These are phyloP conservation scores for Schwanniomyces sp. DNA, from an alignment of 805 yeast genomes.

Conservation along the genomic window DNA sequence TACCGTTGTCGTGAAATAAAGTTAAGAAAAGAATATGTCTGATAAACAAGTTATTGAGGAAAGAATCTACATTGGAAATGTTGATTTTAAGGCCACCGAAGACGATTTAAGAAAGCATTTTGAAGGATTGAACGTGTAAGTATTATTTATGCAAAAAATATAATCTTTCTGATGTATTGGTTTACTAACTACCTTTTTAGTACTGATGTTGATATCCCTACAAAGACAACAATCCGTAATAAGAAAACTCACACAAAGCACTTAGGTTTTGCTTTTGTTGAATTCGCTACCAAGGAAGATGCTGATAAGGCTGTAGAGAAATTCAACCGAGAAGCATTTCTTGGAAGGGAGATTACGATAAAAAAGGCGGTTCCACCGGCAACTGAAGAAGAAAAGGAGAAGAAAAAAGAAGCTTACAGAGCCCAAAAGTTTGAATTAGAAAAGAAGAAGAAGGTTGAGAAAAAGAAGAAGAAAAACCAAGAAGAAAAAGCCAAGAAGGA, in stretches of 20 bases:
- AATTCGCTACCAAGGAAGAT: slow-evolving; percentile 44
- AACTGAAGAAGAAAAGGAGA: slow-evolving; percentile 43
- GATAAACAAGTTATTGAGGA: slow-evolving; percentile 37
- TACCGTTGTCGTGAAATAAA: not conserved
- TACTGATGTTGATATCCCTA: slow-evolving; percentile 52
- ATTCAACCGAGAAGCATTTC: slow-evolving; percentile 43
- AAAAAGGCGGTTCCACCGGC: slow-evolving; percentile 56
- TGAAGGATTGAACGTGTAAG: slow-evolving; percentile 43
- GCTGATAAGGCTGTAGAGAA: slow-evolving; percentile 46
- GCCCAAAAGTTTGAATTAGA: slow-evolving; percentile 22
- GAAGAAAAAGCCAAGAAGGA: slow-evolving; percentile 16
- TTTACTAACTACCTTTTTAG: slow-evolving; percentile 17
- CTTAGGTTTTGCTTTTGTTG: slow-evolving; percentile 62
- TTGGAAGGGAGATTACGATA: slow-evolving; percentile 48
- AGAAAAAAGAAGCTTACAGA: slow-evolving; percentile 32
- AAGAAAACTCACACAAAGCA: slow-evolving; percentile 41
- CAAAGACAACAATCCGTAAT: slow-evolving; percentile 34
- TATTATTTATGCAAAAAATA: slow-evolving; percentile 4
- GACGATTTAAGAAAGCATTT: slow-evolving; percentile 50
- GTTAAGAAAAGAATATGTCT: slow-evolving; percentile 11
- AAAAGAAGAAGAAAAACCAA: slow-evolving; percentile 14
- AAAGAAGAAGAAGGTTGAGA: slow-evolving; percentile 17
- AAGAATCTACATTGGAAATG: slow-evolving; percentile 45
- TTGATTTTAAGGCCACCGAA: slow-evolving; percentile 42
- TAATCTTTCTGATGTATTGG: not conserved